phyloP scores from a whole-genome alignment of 1,284 basidiomycete species.

The Earliella scabrosa region DNA sequence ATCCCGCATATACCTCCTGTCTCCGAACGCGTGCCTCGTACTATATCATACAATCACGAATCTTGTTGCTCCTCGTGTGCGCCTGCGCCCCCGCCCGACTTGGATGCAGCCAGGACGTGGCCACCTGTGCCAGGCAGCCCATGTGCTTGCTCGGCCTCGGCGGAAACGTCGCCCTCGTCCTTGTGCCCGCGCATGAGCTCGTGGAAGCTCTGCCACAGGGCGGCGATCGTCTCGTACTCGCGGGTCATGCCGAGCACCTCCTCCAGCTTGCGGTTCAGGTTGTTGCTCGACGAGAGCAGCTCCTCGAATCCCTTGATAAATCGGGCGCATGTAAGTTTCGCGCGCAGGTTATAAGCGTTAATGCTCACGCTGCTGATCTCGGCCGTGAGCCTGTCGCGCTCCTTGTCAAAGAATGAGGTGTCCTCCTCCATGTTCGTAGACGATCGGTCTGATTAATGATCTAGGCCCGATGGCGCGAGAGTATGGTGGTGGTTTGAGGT shows the following conservation, averaged over 20 bases:
- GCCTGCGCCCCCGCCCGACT: slow-evolving; percentile 28
- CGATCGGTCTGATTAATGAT: background rate
- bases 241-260: slow-evolving; percentile 91
- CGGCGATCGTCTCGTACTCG: slow-evolving; percentile 90
- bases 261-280: slow-evolving; percentile 91
- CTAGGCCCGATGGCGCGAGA: background rate
- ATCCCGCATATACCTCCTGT: slow-evolving; percentile 14
- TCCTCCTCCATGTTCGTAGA: slow-evolving; percentile 49
- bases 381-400: slow-evolving; percentile 71
- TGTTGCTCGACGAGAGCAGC: slow-evolving; percentile 83
- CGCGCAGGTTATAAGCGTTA: background rate
- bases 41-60: slow-evolving; percentile 6
- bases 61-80: slow-evolving; percentile 20
- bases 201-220: slow-evolving; percentile 86
- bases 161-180: slow-evolving; percentile 37
- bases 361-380: slow-evolving; percentile 73
- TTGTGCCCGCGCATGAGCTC: slow-evolving; percentile 69
- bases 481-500: background rate
- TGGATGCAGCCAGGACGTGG: slow-evolving; percentile 53
- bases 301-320: slow-evolving; percentile 87
- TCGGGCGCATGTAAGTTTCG: background rate
- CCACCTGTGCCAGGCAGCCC: slow-evolving; percentile 72
- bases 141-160: slow-evolving; percentile 34
- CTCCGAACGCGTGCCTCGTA: slow-evolving; percentile 8
- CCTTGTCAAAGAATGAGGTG: slow-evolving; percentile 73